These are phyloP conservation scores for Trichosanthes truncata DNA, from an alignment of 306 rosid genomes.

Conservation along the genomic window DNA sequence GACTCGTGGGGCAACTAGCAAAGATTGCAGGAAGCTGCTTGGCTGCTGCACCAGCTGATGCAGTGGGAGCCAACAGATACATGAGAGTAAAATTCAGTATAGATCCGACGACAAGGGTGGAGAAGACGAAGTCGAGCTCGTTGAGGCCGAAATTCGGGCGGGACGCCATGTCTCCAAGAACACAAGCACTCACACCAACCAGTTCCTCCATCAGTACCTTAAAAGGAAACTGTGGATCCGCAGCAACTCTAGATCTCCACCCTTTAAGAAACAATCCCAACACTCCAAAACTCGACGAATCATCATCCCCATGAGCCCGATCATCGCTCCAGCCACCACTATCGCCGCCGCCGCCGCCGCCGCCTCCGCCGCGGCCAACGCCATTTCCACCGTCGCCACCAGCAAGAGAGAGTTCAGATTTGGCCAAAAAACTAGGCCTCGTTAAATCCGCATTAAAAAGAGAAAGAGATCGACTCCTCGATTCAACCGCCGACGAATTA, in stretches of 20 bases:
- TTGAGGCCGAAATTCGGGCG: slow-evolving; percentile 95
- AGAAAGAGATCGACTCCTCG: slow-evolving; percentile 23
- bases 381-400: slow-evolving; percentile 36
- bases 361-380: slow-evolving; percentile 19
- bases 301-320: slow-evolving; percentile 12
- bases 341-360: slow-evolving; percentile 13
- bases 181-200: slow-evolving; percentile 81
- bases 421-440: slow-evolving; percentile 13
- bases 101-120: slow-evolving; percentile 89
- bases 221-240: slow-evolving; percentile 97
- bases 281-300: slow-evolving; percentile 33
- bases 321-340: slow-evolving; percentile 21
- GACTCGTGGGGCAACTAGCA: slow-evolving; percentile 68
- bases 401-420: slow-evolving; percentile 31
- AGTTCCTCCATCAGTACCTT: slow-evolving; percentile 93
- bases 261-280: slow-evolving; percentile 58
- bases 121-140: slow-evolving; percentile 93
- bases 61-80: slow-evolving; percentile 82
- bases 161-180: slow-evolving; percentile 93
- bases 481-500: slow-evolving; percentile 9
- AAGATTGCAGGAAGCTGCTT: slow-evolving; percentile 43
- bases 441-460: slow-evolving; percentile 17
- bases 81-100: slow-evolving; percentile 83
- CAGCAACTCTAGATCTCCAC: slow-evolving; percentile 92
- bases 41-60: slow-evolving; percentile 34